These are phyloP conservation scores for Lizonia empirigonia DNA, from an alignment of 2,329 filamentous ascomycete species.

Conservation along the genomic window DNA sequence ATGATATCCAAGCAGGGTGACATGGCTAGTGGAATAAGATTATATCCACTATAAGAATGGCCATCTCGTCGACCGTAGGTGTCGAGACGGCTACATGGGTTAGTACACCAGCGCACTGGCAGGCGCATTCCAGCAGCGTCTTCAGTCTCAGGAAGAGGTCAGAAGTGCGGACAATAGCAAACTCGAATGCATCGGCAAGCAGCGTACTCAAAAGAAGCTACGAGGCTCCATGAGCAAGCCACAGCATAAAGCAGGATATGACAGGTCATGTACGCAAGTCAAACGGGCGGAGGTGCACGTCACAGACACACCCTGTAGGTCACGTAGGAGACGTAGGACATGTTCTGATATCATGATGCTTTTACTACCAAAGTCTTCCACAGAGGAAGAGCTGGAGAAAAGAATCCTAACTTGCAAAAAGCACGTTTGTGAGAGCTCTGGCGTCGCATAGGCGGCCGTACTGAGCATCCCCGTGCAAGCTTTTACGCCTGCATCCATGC, in stretches of 20 bases:
- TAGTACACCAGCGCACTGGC: background rate
- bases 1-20: slow-evolving; percentile 31
- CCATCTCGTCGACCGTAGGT: background rate
- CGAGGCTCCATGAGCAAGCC: background rate
- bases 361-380: slow-evolving; percentile 38
- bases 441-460: slow-evolving; percentile 39
- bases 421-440: slow-evolving; percentile 34
- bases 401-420: slow-evolving; percentile 30
- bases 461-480: slow-evolving; percentile 36
- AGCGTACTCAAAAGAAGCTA: background rate
- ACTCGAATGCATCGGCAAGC: background rate
- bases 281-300: background rate
- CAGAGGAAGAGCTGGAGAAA: slow-evolving; percentile 21
- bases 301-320: background rate
- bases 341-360: slow-evolving; percentile 37
- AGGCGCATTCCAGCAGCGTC: background rate
- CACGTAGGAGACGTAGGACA: background rate
- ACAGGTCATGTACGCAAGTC: background rate
- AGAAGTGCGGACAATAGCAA: background rate
- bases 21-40: background rate
- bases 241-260: background rate
- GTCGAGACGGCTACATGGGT: background rate
- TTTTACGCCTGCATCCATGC: slow-evolving; percentile 35
- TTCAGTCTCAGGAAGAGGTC: background rate
- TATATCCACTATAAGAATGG: background rate